Percentiles rank a stretch among this genome's conserved stretches.
These are phyloP conservation scores for Monosporascus sp. DNA, from an alignment of 2,329 filamentous ascomycete species.

Conservation along the genomic window DNA sequence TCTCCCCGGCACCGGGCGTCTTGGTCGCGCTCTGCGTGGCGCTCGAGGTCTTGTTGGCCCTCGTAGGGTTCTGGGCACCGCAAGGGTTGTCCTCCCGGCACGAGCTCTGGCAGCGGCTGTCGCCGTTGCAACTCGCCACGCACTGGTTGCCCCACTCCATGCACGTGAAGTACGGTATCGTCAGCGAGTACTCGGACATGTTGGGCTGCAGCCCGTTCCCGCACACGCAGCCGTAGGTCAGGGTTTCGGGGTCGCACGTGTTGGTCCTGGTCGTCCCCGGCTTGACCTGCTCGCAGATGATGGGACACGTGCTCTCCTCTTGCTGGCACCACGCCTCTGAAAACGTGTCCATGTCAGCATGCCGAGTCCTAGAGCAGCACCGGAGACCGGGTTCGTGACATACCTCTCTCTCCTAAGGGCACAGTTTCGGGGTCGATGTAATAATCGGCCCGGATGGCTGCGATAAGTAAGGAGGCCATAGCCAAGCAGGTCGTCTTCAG, in stretches of 20 bases:
- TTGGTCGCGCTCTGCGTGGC: constrained; percentile 32
- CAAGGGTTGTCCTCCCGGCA: constrained; percentile 67
- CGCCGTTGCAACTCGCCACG: constrained; percentile 48
- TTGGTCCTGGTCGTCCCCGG: constrained; percentile 52
- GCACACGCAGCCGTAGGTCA: constrained; percentile 71
- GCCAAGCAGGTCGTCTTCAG: constrained; percentile 50
- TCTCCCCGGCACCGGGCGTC: constrained; percentile 30
- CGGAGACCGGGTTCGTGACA: constrained; percentile 20
- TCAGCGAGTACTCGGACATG: constrained; percentile 70
- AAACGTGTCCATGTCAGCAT: constrained; percentile 1
- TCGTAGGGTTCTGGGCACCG: constrained; percentile 61
- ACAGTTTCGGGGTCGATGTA: constrained; percentile 59
- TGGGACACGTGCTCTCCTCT: constrained; percentile 60
- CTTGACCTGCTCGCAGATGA: constrained; percentile 63
- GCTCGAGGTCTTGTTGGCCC: constrained; percentile 50
- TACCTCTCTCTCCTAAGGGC: constrained; percentile 45
- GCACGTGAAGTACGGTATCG: constrained; percentile 74
- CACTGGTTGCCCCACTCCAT: constrained; percentile 66
- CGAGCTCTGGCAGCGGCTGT: constrained; percentile 52
- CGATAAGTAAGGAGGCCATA: constrained; percentile 47
- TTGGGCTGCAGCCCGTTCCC: constrained; percentile 62
- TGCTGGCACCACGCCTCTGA: constrained; percentile 58
- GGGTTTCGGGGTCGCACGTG: constrained; percentile 58
- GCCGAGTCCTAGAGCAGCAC: too few relatives aligned
- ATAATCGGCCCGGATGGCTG: constrained; percentile 52